Conservation (phyloP, 2,329 filamentous ascomycete species). For the Parafenestella ontariensis region DNA sequence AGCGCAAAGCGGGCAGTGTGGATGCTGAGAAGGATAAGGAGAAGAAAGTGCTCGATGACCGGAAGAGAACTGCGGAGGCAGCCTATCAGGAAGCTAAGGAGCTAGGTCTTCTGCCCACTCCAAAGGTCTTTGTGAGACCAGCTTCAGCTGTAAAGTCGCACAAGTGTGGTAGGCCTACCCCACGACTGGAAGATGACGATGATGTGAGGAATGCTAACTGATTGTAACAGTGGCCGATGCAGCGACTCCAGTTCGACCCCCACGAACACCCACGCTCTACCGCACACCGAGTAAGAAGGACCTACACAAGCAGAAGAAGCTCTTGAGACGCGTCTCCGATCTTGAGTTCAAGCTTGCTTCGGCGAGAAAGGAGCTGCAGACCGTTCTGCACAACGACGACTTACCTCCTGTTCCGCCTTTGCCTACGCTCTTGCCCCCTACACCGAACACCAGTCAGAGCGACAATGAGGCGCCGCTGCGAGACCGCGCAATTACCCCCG, state of each 20-base stretch:
- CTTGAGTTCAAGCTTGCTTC: slow-evolving; percentile 65
- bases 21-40: slow-evolving; percentile 26
- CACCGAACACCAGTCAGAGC: slow-evolving; percentile 21
- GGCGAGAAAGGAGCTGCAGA: slow-evolving; percentile 62
- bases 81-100: slow-evolving; percentile 43
- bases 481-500: slow-evolving; percentile 29
- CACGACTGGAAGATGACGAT: not conserved
- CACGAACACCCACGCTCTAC: slow-evolving; percentile 47
- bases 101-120: slow-evolving; percentile 41
- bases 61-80: slow-evolving; percentile 38
- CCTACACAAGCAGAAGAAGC: slow-evolving; percentile 62
- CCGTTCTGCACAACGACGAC: slow-evolving; percentile 56
- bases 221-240: slow-evolving; percentile 11
- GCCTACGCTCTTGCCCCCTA: slow-evolving; percentile 40
- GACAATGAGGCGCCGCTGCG: slow-evolving; percentile 34
- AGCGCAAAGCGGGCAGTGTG: slow-evolving; percentile 37
- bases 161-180: slow-evolving; percentile 14
- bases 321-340: slow-evolving; percentile 66
- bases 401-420: slow-evolving; percentile 49
- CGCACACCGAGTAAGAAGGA: slow-evolving; percentile 63
- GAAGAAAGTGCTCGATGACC: slow-evolving; percentile 28
- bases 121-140: slow-evolving; percentile 42
- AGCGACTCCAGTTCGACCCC: slow-evolving; percentile 15
- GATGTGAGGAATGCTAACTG: slow-evolving; percentile 7
- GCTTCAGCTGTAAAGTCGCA: slow-evolving; percentile 19